Evolutionary conservation across 257 asterid species (phyloP), one percentile per base, ranked within the genome.

Genomic region (Cruciata laevipes): DNA sequence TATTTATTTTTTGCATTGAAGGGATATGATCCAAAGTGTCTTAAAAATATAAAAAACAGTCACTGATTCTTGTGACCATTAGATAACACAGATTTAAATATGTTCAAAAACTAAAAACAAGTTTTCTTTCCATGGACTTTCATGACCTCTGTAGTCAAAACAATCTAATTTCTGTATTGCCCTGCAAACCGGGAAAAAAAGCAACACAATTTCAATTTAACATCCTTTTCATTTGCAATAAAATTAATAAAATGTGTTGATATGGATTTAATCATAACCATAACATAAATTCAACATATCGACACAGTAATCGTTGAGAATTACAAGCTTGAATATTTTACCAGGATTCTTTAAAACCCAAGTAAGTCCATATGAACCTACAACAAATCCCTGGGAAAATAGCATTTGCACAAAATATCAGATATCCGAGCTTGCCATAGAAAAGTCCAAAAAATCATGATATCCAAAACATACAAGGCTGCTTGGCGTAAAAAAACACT

Each of bases 311-410:
- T 81, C 21, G 83, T 93, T 93, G 63, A 93, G 72, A 71, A 93
- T 90, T 20, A 80, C 94, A 78, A 93, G 89, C 82, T 90, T 93
- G 57, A 83, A 83, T 71, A 93, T 74, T 80, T 63, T 90, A 84
- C 82, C 83, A 62, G 83, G 86, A 62, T 84, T 93, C 77, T 88
- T 90, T 84, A 93, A 73, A 66, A 95, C 91, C 99, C 99, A 93
- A 25, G 99, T 90, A 77, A 93, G 74, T 65, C 99, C 99, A 69
- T 93, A 93, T 23, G 99, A 93, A 71, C 97, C 99, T 76, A 93
- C 97, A 51, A 93, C 79, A 77, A 89, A 89, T 72, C 97, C 98
- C 98, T 93, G 74, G 74, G 79, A 61, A 67, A 75, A 74, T 14
- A 63, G 16, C 32, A 27, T 27, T 33, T 31, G 31, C 52, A 21